Evolutionary conservation across 345 rosid genomes (phyloP).

Genomic region (Aurinia saxatilis): DNA sequence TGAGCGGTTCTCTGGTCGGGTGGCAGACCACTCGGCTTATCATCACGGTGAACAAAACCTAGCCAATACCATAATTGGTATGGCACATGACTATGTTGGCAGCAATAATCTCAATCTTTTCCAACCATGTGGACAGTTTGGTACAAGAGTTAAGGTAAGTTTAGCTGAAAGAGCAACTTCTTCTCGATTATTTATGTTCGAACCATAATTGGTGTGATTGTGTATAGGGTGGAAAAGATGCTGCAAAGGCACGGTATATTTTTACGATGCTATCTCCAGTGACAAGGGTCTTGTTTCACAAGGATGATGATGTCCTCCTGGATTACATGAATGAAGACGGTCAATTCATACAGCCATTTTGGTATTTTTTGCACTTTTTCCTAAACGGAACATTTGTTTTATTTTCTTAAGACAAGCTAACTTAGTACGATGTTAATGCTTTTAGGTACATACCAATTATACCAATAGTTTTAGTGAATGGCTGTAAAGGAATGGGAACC

Average conservation of each 20-base stretch:
- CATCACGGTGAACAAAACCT: constrained; percentile 98
- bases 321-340: constrained; percentile 90
- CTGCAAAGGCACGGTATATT: constrained; percentile 86
- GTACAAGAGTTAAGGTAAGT: constrained; percentile 68
- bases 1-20: constrained; percentile 81
- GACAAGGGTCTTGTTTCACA: constrained; percentile 74
- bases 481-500: constrained; percentile 97
- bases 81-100: constrained; percentile 97
- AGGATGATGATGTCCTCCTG: constrained; percentile 84
- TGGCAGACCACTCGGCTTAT: constrained; percentile 83
- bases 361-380: constrained; percentile 39
- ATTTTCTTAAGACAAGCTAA: not conserved
- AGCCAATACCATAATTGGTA: constrained; percentile 67
- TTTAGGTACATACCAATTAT: constrained; percentile 86
- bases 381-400: not conserved
- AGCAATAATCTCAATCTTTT: constrained; percentile 95
- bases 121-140: constrained; percentile 76
- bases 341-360: constrained; percentile 71
- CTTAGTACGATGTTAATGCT: not conserved
- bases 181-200: not conserved
- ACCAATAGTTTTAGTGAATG: constrained; percentile 87
- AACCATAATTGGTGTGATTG: not conserved
- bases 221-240: constrained; percentile 90
- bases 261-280: constrained; percentile 63
- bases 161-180: not conserved